Percentiles rank a stretch among this genome's conserved stretches.
Evolutionary conservation across 169 alveolate species (phyloP).

Genomic region (Plasmodium cynomolgi): DNA sequence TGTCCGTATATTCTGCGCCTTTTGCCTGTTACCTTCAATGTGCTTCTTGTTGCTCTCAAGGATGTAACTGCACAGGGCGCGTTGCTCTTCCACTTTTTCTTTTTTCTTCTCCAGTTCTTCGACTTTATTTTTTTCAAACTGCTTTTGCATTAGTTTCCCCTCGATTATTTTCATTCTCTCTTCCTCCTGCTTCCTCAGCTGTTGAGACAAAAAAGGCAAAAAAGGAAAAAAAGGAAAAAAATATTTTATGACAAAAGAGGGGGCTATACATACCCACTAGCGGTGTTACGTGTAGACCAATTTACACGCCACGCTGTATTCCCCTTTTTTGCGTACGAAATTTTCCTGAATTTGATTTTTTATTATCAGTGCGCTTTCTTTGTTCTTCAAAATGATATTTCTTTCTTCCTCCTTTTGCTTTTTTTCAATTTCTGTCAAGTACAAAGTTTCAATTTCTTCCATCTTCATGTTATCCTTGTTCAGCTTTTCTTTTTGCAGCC

Average conservation of each 20-base stretch:
- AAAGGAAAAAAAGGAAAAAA: background rate
- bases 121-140: constrained; percentile 61
- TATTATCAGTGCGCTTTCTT: constrained; percentile 66
- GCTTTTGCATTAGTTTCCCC: constrained; percentile 66
- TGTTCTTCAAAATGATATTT: constrained; percentile 42
- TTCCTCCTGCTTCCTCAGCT: constrained; percentile 67
- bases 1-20: background rate
- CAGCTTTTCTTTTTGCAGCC: constrained; percentile 20
- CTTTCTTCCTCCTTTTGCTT: constrained; percentile 57
- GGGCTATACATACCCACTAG: background rate
- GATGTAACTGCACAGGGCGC: constrained; percentile 25
- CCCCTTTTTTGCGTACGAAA: constrained; percentile 28
- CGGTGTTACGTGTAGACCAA: background rate
- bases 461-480: constrained; percentile 32
- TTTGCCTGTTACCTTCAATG: constrained; percentile 32
- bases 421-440: constrained; percentile 46
- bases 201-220: background rate
- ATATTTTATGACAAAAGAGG: background rate
- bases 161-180: constrained; percentile 55
- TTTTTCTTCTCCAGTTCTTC: constrained; percentile 61
- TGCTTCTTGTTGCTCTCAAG: constrained; percentile 43
- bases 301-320: background rate
- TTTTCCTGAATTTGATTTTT: constrained; percentile 69
- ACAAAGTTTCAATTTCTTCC: constrained; percentile 66
- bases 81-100: constrained; percentile 46